Evolutionary conservation across 768 basidiomycete genomes (phyloP).

Genomic region (Phlegmacium glaucopus): DNA sequence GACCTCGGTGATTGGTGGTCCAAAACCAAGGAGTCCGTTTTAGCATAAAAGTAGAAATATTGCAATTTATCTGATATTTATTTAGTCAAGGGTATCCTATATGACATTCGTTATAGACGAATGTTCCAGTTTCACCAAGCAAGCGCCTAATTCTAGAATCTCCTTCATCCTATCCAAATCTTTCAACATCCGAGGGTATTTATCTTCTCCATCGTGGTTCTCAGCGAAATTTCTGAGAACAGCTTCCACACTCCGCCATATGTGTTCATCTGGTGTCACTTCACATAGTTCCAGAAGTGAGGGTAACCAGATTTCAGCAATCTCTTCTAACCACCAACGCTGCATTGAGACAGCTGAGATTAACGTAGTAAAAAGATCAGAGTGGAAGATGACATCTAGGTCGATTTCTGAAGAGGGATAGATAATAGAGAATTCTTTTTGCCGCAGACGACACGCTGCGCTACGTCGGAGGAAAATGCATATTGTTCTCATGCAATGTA

Average conservation of each 20-base stretch:
- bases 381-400: constrained; percentile 30
- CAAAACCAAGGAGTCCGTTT: background rate
- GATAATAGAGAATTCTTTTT: constrained; percentile 7
- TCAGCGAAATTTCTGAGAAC: constrained; percentile 24
- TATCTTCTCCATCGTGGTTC: constrained; percentile 17
- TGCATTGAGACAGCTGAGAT: constrained; percentile 25
- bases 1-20: constrained; percentile 62
- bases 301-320: constrained; percentile 34
- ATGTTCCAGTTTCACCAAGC: background rate
- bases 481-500: constrained; percentile 36
- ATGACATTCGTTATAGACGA: background rate
- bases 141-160: background rate
- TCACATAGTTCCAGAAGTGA: constrained; percentile 31
- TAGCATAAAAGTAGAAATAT: background rate
- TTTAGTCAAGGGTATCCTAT: background rate
- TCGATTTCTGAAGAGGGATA: constrained; percentile 10
- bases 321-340: constrained; percentile 37
- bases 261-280: constrained; percentile 26
- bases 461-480: constrained; percentile 32
- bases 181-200: constrained; percentile 7
- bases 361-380: constrained; percentile 37
- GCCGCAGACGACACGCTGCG: constrained; percentile 7
- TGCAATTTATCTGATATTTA: background rate
- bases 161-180: constrained; percentile 10
- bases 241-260: constrained; percentile 30